Base-by-base conservation (phyloP, 208 protist species). In the Porcisia hertigi region DNA sequence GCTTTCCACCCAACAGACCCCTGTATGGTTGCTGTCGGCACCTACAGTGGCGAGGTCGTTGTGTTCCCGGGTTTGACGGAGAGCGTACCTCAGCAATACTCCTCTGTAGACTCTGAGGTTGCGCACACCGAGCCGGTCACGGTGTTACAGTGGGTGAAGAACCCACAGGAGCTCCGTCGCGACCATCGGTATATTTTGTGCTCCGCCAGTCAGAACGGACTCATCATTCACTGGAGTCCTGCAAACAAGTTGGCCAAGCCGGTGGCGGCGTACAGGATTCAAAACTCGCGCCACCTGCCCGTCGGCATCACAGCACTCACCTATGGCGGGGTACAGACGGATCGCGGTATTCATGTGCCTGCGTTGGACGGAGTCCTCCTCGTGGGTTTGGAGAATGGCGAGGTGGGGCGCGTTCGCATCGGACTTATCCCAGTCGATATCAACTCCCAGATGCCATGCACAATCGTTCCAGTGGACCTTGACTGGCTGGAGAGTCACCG, bases 1-100 rank as follows among this genome's bases (percentile, higher is more conserved):
- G 87, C 91, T 16, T 98, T 98, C 67, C 96, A 98, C 81, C 96
- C 96, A 2, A 83, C 85, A 7, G 73, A 88, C 43, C 74, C 93
- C 20, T 76, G 82, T 36, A 88, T 94, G 70, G 85, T 98, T 39
- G 93, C 92, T 2, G 92, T 94, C 23, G 96, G 96, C 20, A 94
- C 92, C 8, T 98, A 98, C 88, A 92, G 86, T 64, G 96, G 96
- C 0, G 94, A 95, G 64, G 85, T 98, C 20, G 64, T 94, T 6
- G 74, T 98, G 23, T 92, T 89, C 57, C 80, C 83, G 1, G 82
- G 89, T 57, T 77, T 96, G 34, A 92, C 82, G 3, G 90, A 95
- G 57, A 73, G 55, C 66, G 59, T 82, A 7, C 85, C 91, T 14
- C 58, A 58, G 20, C 76, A 86, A 62, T 83, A 83, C 39, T 91